Base-by-base conservation (phyloP, 257 asterid genomes). In the Oldenlandia corymbosa region DNA sequence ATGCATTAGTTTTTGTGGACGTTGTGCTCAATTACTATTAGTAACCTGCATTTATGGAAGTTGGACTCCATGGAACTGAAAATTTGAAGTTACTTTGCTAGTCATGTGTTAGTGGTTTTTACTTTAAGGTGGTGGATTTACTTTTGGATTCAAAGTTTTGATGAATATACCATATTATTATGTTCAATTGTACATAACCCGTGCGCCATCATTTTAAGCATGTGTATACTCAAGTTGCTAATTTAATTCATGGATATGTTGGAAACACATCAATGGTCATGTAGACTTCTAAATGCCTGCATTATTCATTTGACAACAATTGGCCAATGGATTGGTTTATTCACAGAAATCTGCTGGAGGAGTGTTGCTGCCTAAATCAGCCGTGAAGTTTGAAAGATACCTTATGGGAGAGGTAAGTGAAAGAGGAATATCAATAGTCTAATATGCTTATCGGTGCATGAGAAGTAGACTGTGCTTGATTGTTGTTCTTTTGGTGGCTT, bases 321-420 rank as follows among this genome's bases (percentile, higher is more conserved):
- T 78, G 36, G 66, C 41, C 1, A 45, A 57, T 37, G 4, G 59
- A 30, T 4, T 42, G 54, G 20, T 67, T 54, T 57, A 37, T 23
- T 7, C 75, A 72, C 85, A 91, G 98, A 91, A 86, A 82, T 91
- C 98, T 62, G 87, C 96, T 61, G 98, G 98, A 26, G 97, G 98
- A 69, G 89, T 91, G 45, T 81, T 88, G 80, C 85, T 91, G 47
- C 95, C 96, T 1, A 88, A 86, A 74, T 91, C 97, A 2, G 97
- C 95, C 11, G 97, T 91, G 51, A 86, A 86, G 69, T 88, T 88
- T 34, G 98, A 91, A 78, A 78, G 95, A 6, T 85, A 91, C 72
- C 93, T 91, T 41, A 60, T 85, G 82, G 97, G 98, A 68, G 97
- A 91, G 94, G 98, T 91, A 59, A 52, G 94, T 55, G 8, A 52